Evolutionary conservation across 768 basidiomycete genomes (phyloP).

Genomic region (Auricularia auricula-judae): DNA sequence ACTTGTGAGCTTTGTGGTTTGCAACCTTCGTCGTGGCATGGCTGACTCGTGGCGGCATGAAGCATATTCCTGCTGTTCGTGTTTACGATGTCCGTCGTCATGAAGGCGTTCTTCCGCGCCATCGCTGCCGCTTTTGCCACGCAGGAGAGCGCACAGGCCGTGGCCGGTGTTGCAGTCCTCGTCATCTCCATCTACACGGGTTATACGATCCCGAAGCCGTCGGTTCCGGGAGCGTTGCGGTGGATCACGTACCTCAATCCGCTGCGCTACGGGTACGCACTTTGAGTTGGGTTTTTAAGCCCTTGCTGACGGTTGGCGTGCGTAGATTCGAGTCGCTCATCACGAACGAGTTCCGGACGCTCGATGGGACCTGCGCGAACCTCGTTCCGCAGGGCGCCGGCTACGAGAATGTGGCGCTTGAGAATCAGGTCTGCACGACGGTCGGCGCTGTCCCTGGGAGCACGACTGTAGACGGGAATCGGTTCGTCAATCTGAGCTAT

Average conservation of each 20-base stretch:
- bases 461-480: slow-evolving; percentile 40
- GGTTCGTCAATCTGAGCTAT: slow-evolving; percentile 38
- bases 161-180: slow-evolving; percentile 43
- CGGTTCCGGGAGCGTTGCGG: slow-evolving; percentile 56
- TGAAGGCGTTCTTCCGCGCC: slow-evolving; percentile 80
- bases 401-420: slow-evolving; percentile 42
- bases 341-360: slow-evolving; percentile 70
- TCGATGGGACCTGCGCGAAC: slow-evolving; percentile 47
- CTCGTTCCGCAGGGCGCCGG: slow-evolving; percentile 53
- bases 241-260: slow-evolving; percentile 50
- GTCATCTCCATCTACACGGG: slow-evolving; percentile 48
- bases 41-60: slow-evolving; percentile 31
- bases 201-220: slow-evolving; percentile 47
- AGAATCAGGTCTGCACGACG: slow-evolving; percentile 71
- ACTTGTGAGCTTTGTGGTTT: neutral
- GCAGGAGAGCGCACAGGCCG: slow-evolving; percentile 50
- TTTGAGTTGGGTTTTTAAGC: no score
- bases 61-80: slow-evolving; percentile 54
- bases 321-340: slow-evolving; percentile 54
- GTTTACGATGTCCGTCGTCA: slow-evolving; percentile 45
- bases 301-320: no score
- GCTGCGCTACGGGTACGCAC: slow-evolving; percentile 38
- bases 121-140: slow-evolving; percentile 50
- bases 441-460: slow-evolving; percentile 53
- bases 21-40: neutral